phyloP scores from a whole-genome alignment of 257 asterid species.

The Solanum virginianum region DNA sequence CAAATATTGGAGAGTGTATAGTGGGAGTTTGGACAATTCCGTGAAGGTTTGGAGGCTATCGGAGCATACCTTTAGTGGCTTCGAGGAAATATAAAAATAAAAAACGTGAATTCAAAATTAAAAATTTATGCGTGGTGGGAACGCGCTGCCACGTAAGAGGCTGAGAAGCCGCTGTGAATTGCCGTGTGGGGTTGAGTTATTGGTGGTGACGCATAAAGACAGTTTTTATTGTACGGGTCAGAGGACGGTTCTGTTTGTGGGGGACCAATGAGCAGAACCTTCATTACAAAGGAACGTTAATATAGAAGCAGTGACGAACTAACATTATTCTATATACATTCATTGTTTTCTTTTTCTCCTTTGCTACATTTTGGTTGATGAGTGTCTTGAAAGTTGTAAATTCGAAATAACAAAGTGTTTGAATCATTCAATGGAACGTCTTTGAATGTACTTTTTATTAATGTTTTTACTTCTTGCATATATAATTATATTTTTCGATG shows the following conservation, averaged over 20 bases:
- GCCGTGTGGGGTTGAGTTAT: not conserved
- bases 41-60: constrained; percentile 7
- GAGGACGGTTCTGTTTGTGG: not conserved
- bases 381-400: not conserved
- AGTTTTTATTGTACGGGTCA: not conserved
- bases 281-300: not conserved
- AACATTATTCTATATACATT: not conserved
- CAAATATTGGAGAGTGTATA: constrained; percentile 2
- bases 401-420: not conserved
- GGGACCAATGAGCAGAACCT: not conserved
- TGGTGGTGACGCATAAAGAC: not conserved
- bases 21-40: constrained; percentile 13
- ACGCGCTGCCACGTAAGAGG: not conserved
- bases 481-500: not conserved
- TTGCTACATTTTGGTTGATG: not conserved
- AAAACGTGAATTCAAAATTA: not conserved
- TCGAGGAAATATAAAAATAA: not conserved
- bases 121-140: not conserved
- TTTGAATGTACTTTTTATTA: not conserved
- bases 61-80: not conserved
- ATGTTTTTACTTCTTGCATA: not conserved
- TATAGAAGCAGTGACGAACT: not conserved
- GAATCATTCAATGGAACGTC: not conserved
- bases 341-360: not conserved
- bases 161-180: not conserved